Evolutionary conservation across 352 stramenopile species (phyloP), one percentile per base, ranked within the genome.

Genomic region (Pythium vanterpoolii): DNA sequence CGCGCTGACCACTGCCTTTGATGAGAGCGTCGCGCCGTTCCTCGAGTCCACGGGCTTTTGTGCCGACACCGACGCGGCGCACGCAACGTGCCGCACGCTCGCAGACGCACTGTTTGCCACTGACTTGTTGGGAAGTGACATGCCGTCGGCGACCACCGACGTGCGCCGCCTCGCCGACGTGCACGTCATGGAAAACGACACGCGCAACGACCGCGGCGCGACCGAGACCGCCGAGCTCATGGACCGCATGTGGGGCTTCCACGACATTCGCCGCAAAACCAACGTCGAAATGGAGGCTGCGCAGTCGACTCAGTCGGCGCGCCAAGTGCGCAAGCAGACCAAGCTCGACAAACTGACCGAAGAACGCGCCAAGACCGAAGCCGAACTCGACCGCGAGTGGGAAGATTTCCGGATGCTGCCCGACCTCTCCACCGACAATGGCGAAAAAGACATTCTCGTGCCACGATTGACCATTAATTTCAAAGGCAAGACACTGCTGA

Each of bases 401-500:
- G 85, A 94, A 60, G 83, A 94, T 60, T 71, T 69, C 31, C 80
- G 85, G 21, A 76, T 86, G 48, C 61, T 94, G 55, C 85, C 85
- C 0, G 85, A 94, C 53, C 58, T 94, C 51, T 81, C 72, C 26
- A 81, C 79, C 43, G 85, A 93, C 69, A 95, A 77, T 18, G 85
- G 85, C 50, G 85, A 95, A 58, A 73, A 84, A 49, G 88, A 97
- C 66, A 90, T 97, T 36, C 83, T 95, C 64, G 86, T 97, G 31
- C 71, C 86, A 19, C 80, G 90, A 21, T 73, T 97, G 24, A 88
- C 74, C 38, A 92, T 97, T 56, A 85, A 94, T 66, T 94, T 96
- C 62, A 96, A 95, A 69, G 89, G 90, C 38, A 93, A 96, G 64
- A 93, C 86, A 63, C 69, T 97, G 54, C 74, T 97, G 31, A 79